These are phyloP conservation scores for Pleodorina starrii DNA, from an alignment of 139 green algal genomes.

Conservation along the genomic window DNA sequence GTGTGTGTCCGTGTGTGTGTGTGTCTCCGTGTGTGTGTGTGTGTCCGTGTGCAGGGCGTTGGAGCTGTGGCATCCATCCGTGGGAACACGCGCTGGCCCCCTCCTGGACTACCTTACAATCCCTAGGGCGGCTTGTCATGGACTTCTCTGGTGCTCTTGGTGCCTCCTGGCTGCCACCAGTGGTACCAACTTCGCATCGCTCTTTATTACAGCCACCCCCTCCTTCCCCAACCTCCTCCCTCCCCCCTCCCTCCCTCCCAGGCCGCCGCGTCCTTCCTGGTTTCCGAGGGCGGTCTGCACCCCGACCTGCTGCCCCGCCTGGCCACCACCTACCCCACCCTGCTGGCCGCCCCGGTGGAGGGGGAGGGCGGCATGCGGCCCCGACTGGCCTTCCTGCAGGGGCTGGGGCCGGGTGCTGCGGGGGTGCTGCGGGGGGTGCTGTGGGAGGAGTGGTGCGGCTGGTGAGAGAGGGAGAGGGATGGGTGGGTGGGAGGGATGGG, in stretches of 20 bases:
- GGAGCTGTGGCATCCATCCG: background rate
- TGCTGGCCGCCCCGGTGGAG: background rate
- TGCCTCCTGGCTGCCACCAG: no score
- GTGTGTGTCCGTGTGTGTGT: no score
- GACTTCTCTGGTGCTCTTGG: no score
- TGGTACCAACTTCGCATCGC: background rate
- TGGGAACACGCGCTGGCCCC: background rate
- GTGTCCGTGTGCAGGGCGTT: no score
- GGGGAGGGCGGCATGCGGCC: conserved; percentile 10
- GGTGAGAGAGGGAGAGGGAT: background rate
- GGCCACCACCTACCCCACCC: background rate
- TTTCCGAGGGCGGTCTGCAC: background rate
- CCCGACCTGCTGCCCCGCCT: background rate
- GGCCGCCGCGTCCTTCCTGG: conserved; percentile 5
- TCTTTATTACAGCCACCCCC: background rate
- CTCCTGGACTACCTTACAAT: background rate
- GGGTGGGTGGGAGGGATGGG: background rate
- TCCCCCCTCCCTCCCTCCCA: background rate
- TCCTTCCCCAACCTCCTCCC: background rate
- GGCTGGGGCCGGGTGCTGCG: background rate
- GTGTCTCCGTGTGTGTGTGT: no score
- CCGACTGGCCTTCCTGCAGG: conserved; percentile 6
- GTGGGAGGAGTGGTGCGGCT: conserved; percentile 42
- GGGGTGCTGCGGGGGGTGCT: conserved; percentile 3
- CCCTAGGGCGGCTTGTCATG: no score